A percentile compares a stretch with the other conserved stretches of the same genome.
These are phyloP conservation scores for Fusarium sp. DNA, from an alignment of 2,329 filamentous ascomycete genomes.

Conservation along the genomic window DNA sequence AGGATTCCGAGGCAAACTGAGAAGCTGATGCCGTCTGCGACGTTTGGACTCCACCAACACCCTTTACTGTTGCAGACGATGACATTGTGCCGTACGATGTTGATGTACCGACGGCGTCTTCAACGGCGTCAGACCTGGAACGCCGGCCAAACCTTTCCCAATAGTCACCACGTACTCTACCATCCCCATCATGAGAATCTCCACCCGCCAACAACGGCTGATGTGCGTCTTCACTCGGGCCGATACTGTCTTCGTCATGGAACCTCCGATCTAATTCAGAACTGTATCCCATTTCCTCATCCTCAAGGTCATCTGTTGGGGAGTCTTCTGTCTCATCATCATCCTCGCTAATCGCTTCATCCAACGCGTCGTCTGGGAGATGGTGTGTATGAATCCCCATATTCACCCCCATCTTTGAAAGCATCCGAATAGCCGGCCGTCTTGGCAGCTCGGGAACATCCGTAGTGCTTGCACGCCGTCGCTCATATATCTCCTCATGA, in stretches of 20 bases:
- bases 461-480: slow-evolving; percentile 63
- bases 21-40: slow-evolving; percentile 21
- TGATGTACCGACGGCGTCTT: slow-evolving; percentile 33
- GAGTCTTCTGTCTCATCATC: slow-evolving; percentile 52
- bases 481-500: slow-evolving; percentile 51
- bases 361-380: slow-evolving; percentile 72
- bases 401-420: slow-evolving; percentile 71
- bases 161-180: slow-evolving; percentile 27
- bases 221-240: slow-evolving; percentile 25
- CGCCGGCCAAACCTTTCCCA: slow-evolving; percentile 33
- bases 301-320: slow-evolving; percentile 48
- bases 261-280: slow-evolving; percentile 42
- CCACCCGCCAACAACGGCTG: slow-evolving; percentile 42
- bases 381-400: slow-evolving; percentile 83
- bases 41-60: slow-evolving; percentile 14
- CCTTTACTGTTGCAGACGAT: slow-evolving; percentile 42
- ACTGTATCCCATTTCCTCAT: slow-evolving; percentile 48
- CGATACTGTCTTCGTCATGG: slow-evolving; percentile 49
- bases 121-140: slow-evolving; percentile 24
- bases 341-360: slow-evolving; percentile 52
- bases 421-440: slow-evolving; percentile 65
- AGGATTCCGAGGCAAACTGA: slow-evolving; percentile 22
- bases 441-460: slow-evolving; percentile 73
- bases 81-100: slow-evolving; percentile 53
- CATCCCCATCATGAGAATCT: slow-evolving; percentile 15